These are phyloP conservation scores for Claviceps sp. DNA, from an alignment of 2,329 filamentous ascomycete genomes.

Conservation along the genomic window DNA sequence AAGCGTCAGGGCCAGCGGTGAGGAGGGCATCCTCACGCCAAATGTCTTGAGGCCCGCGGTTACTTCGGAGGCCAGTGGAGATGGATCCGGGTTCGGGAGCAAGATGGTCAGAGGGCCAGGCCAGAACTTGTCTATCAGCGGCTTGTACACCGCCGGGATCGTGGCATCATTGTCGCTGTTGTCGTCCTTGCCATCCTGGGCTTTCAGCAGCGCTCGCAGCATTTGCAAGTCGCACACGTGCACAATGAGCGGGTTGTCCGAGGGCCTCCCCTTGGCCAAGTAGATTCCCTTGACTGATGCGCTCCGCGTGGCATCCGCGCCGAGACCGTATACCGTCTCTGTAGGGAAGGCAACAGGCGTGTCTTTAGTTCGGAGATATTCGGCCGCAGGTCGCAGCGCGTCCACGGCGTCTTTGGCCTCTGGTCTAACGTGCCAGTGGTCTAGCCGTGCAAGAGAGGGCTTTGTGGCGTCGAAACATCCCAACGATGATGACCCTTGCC, in stretches of 20 bases:
- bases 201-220: slow-evolving; percentile 46
- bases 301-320: slow-evolving; percentile 85
- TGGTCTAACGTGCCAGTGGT: slow-evolving; percentile 28
- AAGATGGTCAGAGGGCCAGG: slow-evolving; percentile 88
- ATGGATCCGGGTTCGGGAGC: slow-evolving; percentile 57
- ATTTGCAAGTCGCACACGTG: slow-evolving; percentile 75
- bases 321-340: slow-evolving; percentile 92
- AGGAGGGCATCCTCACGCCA: slow-evolving; percentile 78
- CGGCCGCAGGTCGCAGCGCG: slow-evolving; percentile 49
- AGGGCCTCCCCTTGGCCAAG: slow-evolving; percentile 74
- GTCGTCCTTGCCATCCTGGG: slow-evolving; percentile 4
- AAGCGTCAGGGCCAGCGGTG: slow-evolving; percentile 73
- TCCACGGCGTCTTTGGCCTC: slow-evolving; percentile 19
- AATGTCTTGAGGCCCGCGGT: slow-evolving; percentile 78
- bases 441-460: slow-evolving; percentile 19
- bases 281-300: slow-evolving; percentile 84
- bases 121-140: slow-evolving; percentile 78
- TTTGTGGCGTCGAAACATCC: slow-evolving; percentile 20
- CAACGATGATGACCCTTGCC: slow-evolving; percentile 16
- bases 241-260: slow-evolving; percentile 90
- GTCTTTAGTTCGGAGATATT: slow-evolving; percentile 49
- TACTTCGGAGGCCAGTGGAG: slow-evolving; percentile 74
- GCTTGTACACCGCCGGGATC: slow-evolving; percentile 62
- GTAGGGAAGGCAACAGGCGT: slow-evolving; percentile 89
- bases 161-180: slow-evolving; percentile 19